phyloP scores from a whole-genome alignment of 768 basidiomycete species.

The Amanita pallidorosea region DNA sequence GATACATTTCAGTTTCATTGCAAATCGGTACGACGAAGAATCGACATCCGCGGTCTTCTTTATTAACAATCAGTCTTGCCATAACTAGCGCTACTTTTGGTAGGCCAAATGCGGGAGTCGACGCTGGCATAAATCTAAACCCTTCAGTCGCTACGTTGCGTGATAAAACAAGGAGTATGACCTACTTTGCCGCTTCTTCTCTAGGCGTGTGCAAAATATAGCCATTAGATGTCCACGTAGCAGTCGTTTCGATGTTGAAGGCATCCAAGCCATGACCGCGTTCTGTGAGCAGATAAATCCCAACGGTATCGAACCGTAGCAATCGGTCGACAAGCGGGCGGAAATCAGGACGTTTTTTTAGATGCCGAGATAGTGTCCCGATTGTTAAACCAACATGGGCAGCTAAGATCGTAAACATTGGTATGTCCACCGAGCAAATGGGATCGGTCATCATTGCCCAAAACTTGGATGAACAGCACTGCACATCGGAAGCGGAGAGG shows the following conservation, averaged over 20 bases:
- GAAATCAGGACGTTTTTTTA: conserved; percentile 37
- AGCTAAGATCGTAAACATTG: conserved; percentile 42
- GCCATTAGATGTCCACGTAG: conserved; percentile 35
- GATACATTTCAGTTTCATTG: conserved; percentile 40
- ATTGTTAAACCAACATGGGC: conserved; percentile 41
- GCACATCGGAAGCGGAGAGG: conserved; percentile 35
- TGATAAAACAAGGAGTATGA: conserved; percentile 1
- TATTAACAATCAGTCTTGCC: conserved; percentile 42
- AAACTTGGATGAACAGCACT: conserved; percentile 35
- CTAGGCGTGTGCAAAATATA: conserved; percentile 46
- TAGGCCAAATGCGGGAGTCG: conserved; percentile 41
- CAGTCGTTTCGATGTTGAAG: conserved; percentile 53
- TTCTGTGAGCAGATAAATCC: conserved; percentile 43
- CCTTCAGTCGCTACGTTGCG: background rate
- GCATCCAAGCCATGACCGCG: conserved; percentile 52
- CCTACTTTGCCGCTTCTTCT: conserved; percentile 50
- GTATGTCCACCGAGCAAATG: conserved; percentile 36
- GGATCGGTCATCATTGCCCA: conserved; percentile 48
- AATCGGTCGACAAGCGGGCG: conserved; percentile 35
- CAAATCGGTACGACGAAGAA: conserved; percentile 49
- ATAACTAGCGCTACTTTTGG: conserved; percentile 47
- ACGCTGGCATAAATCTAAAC: conserved; percentile 47
- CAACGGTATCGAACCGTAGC: conserved; percentile 42
- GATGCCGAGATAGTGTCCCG: conserved; percentile 43
- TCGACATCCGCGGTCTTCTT: conserved; percentile 37